Evolutionary conservation across 2,329 filamentous ascomycete species (phyloP).

Genomic region (Diaporthe amygdali): DNA sequence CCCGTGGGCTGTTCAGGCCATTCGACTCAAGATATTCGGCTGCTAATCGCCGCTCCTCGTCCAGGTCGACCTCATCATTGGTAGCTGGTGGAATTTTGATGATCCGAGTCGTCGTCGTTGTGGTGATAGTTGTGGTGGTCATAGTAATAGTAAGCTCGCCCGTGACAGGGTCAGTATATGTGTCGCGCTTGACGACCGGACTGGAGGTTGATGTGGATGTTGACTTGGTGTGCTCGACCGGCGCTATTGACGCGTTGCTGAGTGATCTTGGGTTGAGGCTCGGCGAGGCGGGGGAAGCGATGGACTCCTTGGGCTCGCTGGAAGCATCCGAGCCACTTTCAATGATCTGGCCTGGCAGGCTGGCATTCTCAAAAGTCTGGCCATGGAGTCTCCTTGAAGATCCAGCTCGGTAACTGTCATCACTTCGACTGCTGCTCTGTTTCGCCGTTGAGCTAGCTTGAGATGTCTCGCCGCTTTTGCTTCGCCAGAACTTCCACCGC

Average conservation of each 20-base stretch:
- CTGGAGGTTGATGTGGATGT: not conserved
- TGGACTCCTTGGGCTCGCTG: not conserved
- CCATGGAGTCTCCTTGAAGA: not conserved
- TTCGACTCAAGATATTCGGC: not conserved
- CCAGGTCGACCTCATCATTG: not conserved
- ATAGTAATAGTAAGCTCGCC: not conserved
- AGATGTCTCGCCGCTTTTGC: not conserved
- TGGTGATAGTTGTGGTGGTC: not conserved
- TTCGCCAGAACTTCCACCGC: slow-evolving; percentile 2
- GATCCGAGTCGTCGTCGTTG: not conserved
- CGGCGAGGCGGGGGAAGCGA: not conserved
- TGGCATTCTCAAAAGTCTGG: not conserved
- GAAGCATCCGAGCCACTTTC: not conserved
- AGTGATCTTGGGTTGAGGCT: not conserved
- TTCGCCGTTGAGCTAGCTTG: not conserved
- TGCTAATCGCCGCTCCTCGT: not conserved
- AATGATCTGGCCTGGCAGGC: not conserved
- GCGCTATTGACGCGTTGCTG: not conserved
- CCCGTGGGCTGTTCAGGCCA: not conserved
- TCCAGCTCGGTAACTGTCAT: not conserved
- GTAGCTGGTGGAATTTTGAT: not conserved
- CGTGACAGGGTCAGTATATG: not conserved
- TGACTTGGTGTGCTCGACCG: not conserved
- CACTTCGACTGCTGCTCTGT: not conserved
- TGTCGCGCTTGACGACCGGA: not conserved